Evolutionary conservation across 176 grass and related monocot genomes (phyloP).

Genomic region (Coix lacrymajobi): DNA sequence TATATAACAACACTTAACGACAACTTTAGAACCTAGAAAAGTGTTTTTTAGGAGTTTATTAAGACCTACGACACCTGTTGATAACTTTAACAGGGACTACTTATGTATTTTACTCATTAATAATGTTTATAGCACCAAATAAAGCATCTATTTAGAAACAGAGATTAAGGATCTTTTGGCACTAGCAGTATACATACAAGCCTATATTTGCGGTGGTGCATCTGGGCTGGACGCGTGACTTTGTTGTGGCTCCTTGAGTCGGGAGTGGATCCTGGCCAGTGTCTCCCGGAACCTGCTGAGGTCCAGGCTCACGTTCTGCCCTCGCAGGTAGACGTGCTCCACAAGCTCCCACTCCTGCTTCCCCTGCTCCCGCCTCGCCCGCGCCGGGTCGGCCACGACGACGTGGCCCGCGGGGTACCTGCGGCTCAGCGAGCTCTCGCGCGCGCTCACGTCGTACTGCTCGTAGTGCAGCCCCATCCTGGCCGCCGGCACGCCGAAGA

Average conservation of each 20-base stretch:
- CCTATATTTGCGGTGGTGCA: not conserved
- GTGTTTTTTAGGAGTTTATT: no score
- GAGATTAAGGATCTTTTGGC: no score
- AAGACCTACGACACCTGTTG: no score
- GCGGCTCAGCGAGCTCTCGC: constrained; percentile 55
- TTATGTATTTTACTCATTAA: no score
- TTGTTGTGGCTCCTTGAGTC: not conserved
- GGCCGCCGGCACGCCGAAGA: constrained; percentile 43
- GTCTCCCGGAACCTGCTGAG: constrained; percentile 30
- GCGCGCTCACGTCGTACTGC: constrained; percentile 38
- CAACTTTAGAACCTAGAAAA: no score
- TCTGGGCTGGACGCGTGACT: not conserved
- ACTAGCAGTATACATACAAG: not conserved
- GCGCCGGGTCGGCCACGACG: constrained; percentile 32
- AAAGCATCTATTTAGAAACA: no score
- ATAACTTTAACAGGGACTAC: no score
- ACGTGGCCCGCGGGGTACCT: constrained; percentile 27
- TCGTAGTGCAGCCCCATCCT: constrained; percentile 57
- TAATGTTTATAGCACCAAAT: no score
- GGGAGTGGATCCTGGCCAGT: constrained; percentile 6
- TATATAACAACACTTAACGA: no score
- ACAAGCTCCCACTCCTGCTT: constrained; percentile 33
- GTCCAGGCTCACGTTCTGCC: constrained; percentile 65
- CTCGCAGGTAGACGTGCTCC: constrained; percentile 38
- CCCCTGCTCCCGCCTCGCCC: constrained; percentile 16